A percentile compares a stretch with the other conserved stretches of the same genome.
These are phyloP conservation scores for Aspergillus sp. DNA, from an alignment of 2,329 filamentous ascomycete species.

Conservation along the genomic window DNA sequence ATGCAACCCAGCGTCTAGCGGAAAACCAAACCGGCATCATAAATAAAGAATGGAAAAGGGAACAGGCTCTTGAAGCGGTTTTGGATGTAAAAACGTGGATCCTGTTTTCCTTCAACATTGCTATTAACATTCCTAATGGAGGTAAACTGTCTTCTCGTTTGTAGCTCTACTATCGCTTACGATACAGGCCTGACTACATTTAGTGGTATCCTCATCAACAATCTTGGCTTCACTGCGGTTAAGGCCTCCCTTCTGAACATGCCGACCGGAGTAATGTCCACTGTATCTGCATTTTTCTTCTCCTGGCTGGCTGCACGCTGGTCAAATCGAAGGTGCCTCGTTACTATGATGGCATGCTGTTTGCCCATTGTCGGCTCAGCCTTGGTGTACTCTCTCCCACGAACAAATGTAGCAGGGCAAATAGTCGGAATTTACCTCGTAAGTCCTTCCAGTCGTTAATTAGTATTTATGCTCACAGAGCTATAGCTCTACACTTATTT, in stretches of 20 bases:
- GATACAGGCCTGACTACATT: slow-evolving; percentile 33
- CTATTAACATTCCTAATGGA: slow-evolving; percentile 42
- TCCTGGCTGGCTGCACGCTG: slow-evolving; percentile 35
- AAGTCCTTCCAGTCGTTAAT: too few relatives aligned
- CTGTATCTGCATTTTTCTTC: slow-evolving; percentile 33
- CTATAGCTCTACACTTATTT: slow-evolving; percentile 42
- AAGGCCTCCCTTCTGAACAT: slow-evolving; percentile 41
- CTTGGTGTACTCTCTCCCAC: slow-evolving; percentile 32
- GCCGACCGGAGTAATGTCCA: slow-evolving; percentile 39
- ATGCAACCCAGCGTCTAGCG: slow-evolving; percentile 46
- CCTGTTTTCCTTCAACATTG: slow-evolving; percentile 35
- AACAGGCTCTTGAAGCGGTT: slow-evolving; percentile 35
- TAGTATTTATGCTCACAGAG: too few relatives aligned
- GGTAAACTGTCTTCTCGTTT: slow-evolving; percentile 14
- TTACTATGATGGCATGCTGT: slow-evolving; percentile 34
- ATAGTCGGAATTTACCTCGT: slow-evolving; percentile 43
- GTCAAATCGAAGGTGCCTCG: slow-evolving; percentile 31
- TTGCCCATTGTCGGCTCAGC: slow-evolving; percentile 34
- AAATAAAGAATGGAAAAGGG: slow-evolving; percentile 31
- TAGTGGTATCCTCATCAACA: slow-evolving; percentile 42
- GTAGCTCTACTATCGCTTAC: neutral
- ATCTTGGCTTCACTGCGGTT: slow-evolving; percentile 40
- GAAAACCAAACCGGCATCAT: slow-evolving; percentile 44
- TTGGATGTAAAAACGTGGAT: slow-evolving; percentile 43
- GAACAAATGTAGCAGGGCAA: slow-evolving; percentile 40